Percentiles rank a stretch among this genome's conserved stretches.
Conservation (phyloP, 257 asterid genomes). For the Jacaranda copaia region DNA sequence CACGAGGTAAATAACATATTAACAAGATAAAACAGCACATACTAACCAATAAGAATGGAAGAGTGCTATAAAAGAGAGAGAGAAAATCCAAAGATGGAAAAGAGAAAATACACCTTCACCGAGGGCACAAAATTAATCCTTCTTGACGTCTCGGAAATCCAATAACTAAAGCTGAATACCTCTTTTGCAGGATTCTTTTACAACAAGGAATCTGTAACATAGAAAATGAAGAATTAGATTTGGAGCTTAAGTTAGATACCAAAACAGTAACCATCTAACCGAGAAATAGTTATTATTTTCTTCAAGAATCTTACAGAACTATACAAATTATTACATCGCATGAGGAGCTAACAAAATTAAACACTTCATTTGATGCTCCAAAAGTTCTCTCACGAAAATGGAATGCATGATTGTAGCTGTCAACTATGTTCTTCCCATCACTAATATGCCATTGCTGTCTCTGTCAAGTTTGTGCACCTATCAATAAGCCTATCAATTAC, state of each 20-base stretch:
- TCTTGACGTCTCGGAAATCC: constrained; percentile 83
- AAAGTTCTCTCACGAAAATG: constrained; percentile 85
- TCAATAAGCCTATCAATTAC: constrained; percentile 54
- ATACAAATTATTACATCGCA: constrained; percentile 5
- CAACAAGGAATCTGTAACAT: constrained; percentile 53
- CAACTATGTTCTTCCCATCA: constrained; percentile 92
- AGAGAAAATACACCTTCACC: constrained; percentile 64
- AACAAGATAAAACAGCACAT: background rate
- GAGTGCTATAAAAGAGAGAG: background rate
- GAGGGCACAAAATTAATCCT: constrained; percentile 75
- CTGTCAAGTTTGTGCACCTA: constrained; percentile 98
- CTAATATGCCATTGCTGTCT: constrained; percentile 93
- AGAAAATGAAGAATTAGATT: constrained; percentile 22
- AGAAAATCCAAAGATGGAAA: background rate
- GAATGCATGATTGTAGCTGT: constrained; percentile 87
- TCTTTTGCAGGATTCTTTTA: constrained; percentile 68
- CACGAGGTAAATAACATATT: background rate
- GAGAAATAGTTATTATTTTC: constrained; percentile 4
- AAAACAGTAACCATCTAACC: constrained; percentile 22
- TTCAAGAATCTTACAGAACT: background rate
- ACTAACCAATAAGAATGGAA: background rate
- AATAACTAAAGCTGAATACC: constrained; percentile 90
- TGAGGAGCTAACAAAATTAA: constrained; percentile 27
- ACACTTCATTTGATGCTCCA: constrained; percentile 64
- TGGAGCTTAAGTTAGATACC: constrained; percentile 16